phyloP scores from a whole-genome alignment of 305 asterid species.

The Solanum chacoense region DNA sequence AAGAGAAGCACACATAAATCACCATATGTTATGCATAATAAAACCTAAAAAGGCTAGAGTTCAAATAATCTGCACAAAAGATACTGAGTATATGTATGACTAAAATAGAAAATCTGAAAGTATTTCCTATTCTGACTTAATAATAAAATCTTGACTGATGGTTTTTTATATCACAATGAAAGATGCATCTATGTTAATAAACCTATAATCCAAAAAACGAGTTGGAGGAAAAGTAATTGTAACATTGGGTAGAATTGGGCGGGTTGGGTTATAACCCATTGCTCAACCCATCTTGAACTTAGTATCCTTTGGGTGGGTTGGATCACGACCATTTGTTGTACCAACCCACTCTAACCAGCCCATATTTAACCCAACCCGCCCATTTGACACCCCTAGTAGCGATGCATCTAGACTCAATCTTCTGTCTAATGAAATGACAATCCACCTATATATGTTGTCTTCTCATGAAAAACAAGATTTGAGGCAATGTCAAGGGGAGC shows the following conservation, averaged over 20 bases:
- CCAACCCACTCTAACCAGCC: background rate
- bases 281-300: background rate
- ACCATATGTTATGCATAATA: background rate
- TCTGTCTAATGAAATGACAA: background rate
- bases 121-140: background rate
- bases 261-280: background rate
- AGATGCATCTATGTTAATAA: background rate
- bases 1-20: background rate
- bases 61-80: background rate
- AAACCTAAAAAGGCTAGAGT: background rate
- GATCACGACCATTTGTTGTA: background rate
- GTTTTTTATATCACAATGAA: background rate
- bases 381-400: background rate
- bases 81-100: background rate
- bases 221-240: background rate
- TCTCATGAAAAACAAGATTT: background rate
- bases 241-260: background rate
- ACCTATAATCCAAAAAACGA: background rate
- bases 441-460: background rate
- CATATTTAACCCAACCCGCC: background rate
- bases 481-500: background rate
- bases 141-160: background rate
- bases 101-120: background rate
- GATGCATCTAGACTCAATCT: background rate
- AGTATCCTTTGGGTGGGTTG: background rate